These are phyloP conservation scores for Aspergillus sergii DNA, from an alignment of 2,329 filamentous ascomycete genomes.

Conservation along the genomic window DNA sequence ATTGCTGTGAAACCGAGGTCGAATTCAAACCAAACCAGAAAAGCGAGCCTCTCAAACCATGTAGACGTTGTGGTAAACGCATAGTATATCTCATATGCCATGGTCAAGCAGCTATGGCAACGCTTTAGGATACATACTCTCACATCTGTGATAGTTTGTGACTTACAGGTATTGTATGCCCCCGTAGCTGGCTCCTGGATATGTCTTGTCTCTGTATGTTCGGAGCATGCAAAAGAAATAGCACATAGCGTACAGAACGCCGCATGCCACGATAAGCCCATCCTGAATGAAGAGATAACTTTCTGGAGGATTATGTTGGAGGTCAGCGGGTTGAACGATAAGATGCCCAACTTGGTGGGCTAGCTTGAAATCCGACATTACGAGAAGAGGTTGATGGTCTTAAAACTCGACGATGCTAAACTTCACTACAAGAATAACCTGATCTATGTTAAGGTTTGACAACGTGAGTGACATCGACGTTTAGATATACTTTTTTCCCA, in stretches of 20 bases:
- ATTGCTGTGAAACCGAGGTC: conserved; percentile 17
- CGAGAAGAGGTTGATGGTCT: background rate
- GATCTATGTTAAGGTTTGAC: conserved; percentile 1
- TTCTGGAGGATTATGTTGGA: conserved; percentile 19
- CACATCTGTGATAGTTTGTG: background rate
- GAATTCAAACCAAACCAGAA: conserved; percentile 22
- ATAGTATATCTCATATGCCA: conserved; percentile 25
- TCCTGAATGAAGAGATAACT: conserved; percentile 26
- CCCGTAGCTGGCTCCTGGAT: conserved; percentile 11
- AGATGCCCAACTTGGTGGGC: conserved; percentile 17
- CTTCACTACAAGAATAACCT: background rate
- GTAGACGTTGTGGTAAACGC: conserved; percentile 21
- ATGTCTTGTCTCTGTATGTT: conserved; percentile 17
- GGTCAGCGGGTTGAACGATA: conserved; percentile 22
- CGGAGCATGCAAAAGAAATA: conserved; percentile 21
- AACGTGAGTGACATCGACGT: background rate
- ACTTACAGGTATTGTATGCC: conserved; percentile 18
- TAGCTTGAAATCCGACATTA: conserved; percentile 14
- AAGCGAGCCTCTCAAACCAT: conserved; percentile 14
- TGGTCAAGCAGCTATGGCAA: conserved; percentile 14
- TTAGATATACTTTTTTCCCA: background rate
- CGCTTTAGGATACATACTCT: background rate
- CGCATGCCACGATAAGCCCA: conserved; percentile 25
- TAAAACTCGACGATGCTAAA: background rate
- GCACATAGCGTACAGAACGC: conserved; percentile 21